phyloP scores from a whole-genome alignment of 176 grass and related monocot species.

The Coix lacrymajobi region DNA sequence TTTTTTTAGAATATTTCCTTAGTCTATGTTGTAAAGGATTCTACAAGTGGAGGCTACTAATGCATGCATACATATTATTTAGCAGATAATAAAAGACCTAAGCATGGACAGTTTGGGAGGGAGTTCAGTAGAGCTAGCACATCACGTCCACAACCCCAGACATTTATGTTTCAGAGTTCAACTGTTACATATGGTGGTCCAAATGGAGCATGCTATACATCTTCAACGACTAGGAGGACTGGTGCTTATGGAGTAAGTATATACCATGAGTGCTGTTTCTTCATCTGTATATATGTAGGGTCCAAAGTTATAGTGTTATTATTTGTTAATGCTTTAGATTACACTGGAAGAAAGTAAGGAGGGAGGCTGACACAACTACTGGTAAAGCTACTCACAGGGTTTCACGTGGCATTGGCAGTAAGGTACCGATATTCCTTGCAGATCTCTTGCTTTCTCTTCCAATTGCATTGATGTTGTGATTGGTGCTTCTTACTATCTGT shows the following conservation, averaged over 20 bases:
- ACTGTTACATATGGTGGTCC: constrained; percentile 60
- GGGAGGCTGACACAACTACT: constrained; percentile 64
- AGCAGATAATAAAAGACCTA: constrained; percentile 51
- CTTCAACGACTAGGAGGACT: constrained; percentile 57
- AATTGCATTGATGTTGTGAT: not conserved
- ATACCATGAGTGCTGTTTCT: not conserved
- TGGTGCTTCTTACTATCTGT: constrained; percentile 2
- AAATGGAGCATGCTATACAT: constrained; percentile 60
- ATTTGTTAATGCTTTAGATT: constrained; percentile 37
- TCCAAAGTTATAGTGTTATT: constrained; percentile 12
- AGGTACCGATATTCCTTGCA: constrained; percentile 29
- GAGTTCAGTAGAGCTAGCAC: constrained; percentile 26
- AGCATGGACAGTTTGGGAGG: constrained; percentile 28
- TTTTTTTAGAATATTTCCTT: not conserved
- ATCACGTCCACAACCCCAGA: constrained; percentile 18
- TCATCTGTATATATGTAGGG: not conserved
- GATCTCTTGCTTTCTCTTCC: not conserved
- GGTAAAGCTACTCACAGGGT: constrained; percentile 65
- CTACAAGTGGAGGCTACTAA: not conserved
- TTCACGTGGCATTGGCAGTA: constrained; percentile 68
- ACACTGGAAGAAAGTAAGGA: constrained; percentile 74
- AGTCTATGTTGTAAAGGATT: not conserved
- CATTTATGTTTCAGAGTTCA: constrained; percentile 72
- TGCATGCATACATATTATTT: not conserved
- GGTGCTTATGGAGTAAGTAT: constrained; percentile 48